Evolutionary conservation across 139 green algal genomes (phyloP).

Genomic region (Volvox reticuliferus): DNA sequence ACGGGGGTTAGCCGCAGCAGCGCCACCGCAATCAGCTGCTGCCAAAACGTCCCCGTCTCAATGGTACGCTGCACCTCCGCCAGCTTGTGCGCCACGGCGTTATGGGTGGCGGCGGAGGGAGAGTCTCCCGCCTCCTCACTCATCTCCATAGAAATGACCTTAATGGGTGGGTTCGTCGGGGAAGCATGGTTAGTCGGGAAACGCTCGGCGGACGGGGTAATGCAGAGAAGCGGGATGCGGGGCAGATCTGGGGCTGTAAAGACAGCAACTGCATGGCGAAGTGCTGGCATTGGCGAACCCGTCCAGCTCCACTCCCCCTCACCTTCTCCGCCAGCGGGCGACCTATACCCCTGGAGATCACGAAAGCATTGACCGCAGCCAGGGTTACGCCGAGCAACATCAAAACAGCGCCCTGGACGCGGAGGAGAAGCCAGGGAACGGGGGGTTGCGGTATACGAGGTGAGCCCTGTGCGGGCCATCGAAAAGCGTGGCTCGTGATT

Average conservation of each 20-base stretch:
- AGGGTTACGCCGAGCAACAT: conserved; percentile 67
- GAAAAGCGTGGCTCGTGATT: no score
- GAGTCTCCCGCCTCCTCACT: neutral
- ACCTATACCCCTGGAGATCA: conserved; percentile 63
- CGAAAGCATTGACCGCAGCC: conserved; percentile 72
- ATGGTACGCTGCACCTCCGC: conserved; percentile 65
- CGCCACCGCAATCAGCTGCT: conserved; percentile 81
- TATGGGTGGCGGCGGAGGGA: neutral
- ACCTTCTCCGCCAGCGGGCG: conserved; percentile 66
- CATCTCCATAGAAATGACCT: conserved; percentile 58
- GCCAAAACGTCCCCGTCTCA: conserved; percentile 73
- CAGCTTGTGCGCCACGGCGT: conserved; percentile 53
- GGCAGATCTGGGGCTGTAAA: neutral
- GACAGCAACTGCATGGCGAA: no score
- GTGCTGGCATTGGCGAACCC: no score
- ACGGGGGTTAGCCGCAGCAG: conserved; percentile 87
- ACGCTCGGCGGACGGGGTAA: neutral
- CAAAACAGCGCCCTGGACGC: conserved; percentile 63
- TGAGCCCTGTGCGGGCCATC: no score
- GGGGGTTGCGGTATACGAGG: no score
- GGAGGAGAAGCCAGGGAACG: neutral
- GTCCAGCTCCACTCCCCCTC: neutral
- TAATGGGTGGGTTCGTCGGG: neutral
- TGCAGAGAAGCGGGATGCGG: neutral
- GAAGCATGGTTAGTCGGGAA: neutral